These are phyloP conservation scores for Kokia cookei DNA, from an alignment of 441 rosid genomes.

Conservation along the genomic window DNA sequence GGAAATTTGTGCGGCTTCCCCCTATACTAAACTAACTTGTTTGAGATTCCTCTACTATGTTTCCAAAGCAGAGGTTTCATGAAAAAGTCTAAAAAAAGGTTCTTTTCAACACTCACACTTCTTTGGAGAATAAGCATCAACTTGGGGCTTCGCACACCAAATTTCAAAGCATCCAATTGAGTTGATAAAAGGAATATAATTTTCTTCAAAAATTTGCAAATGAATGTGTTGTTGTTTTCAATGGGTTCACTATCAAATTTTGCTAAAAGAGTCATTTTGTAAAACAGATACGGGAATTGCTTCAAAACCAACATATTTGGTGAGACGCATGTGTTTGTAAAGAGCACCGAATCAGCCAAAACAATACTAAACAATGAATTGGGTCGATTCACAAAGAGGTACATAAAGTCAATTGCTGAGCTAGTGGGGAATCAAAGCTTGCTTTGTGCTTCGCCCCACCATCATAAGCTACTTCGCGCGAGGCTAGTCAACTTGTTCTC, in stretches of 20 bases:
- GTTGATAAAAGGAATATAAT: background rate
- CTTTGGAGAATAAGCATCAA: background rate
- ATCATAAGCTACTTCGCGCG: conserved; percentile 58
- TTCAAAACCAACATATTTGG: conserved; percentile 80
- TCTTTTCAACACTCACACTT: background rate
- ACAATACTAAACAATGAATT: conserved; percentile 50
- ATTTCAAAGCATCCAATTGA: background rate
- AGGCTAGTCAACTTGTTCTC: conserved; percentile 51
- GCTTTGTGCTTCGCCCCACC: conserved; percentile 61
- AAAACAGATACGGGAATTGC: conserved; percentile 57
- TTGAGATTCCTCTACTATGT: background rate
- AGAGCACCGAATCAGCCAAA: conserved; percentile 50
- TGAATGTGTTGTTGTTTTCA: background rate
- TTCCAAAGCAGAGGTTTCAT: background rate
- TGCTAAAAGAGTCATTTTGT: background rate
- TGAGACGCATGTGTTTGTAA: conserved; percentile 58
- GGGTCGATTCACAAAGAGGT: conserved; percentile 62
- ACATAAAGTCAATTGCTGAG: conserved; percentile 58
- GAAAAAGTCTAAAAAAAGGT: background rate
- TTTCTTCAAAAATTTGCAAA: background rate
- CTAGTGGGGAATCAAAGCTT: conserved; percentile 68
- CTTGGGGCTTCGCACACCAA: background rate
- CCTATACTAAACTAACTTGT: no score
- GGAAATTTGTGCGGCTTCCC: no score
- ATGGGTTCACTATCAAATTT: background rate